Base-by-base conservation (phyloP, 352 stramenopile genomes). In the Phytophthora niederhauseri region DNA sequence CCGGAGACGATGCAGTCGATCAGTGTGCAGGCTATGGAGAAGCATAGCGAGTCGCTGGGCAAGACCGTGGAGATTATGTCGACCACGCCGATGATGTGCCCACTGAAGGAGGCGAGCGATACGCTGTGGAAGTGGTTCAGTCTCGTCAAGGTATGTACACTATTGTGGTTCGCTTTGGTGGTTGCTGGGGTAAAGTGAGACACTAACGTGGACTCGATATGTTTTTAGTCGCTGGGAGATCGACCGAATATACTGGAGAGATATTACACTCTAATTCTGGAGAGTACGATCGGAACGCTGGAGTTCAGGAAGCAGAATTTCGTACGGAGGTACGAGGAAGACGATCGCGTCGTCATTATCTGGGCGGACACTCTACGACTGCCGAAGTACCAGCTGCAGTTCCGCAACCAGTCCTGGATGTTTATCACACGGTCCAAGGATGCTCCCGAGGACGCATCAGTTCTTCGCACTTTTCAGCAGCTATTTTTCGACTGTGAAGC, bases 301-400 rank as follows among this genome's bases (percentile, higher is more conserved):
- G 61, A 61, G n/a, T 51, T 78, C 28, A 67, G 46, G 24, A 73
- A 73, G 11, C 54, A 76, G 43, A 73, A 78, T n/a, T 69, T 73
- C 28, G 31, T 73, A 19, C 62, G 66, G 26, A 72, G 63, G 43
- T 75, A 52, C 41, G 66, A 75, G 19, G 71, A 78, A 36, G 8
- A 31, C 2, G 62, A 69, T 34, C 71, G 71, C 9, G 38, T 75
- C 11, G 66, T 78, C 20, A 46, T 78, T n/a, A 34, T 78, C 31
- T 66, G 66, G 31, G 49, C 57, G 2, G 57, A 78, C 34, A 53
- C 59, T 4, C 19, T 75, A 2, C 56, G 48, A 2, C 52, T 78
- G 26, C 71, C 71, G 4, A 60, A 66, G n/a, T 53, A 66, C 54
- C 19, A 64, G 12, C 20, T 78, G 15, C 66, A 70, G 28, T 75